A percentile compares a stretch with the other conserved stretches of the same genome.
phyloP scores from a whole-genome alignment of 2,329 filamentous ascomycete genomes.

The Fusarium xyrophilum region DNA sequence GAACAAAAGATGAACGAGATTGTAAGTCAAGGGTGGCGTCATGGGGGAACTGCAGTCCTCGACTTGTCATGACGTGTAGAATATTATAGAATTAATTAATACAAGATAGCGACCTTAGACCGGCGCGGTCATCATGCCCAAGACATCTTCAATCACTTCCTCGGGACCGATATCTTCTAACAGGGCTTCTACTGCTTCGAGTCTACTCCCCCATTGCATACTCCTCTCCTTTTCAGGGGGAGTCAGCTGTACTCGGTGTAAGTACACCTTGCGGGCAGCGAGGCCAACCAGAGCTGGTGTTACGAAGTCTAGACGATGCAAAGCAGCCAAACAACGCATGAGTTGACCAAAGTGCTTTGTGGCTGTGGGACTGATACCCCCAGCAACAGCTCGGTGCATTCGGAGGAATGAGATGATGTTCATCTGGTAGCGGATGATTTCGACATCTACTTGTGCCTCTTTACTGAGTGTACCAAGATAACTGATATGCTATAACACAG shows the following conservation, averaged over 20 bases:
- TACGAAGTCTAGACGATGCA: conserved; percentile 81
- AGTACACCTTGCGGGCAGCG: conserved; percentile 85
- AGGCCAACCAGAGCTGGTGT: conserved; percentile 84
- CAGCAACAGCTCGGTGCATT: conserved; percentile 82
- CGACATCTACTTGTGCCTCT: conserved; percentile 71
- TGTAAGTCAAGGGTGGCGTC: conserved; percentile 25
- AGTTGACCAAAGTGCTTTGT: conserved; percentile 79
- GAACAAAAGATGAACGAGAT: conserved; percentile 28
- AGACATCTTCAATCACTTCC: conserved; percentile 69
- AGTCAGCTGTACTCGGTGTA: conserved; percentile 80
- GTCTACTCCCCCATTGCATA: conserved; percentile 89
- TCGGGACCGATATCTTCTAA: conserved; percentile 68
- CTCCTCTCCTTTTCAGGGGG: conserved; percentile 78
- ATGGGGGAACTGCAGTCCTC: conserved; percentile 30
- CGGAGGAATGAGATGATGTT: conserved; percentile 88
- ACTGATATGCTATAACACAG: conserved; percentile 59
- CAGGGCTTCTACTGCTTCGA: conserved; percentile 70
- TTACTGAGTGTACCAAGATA: conserved; percentile 65
- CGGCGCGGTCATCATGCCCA: conserved; percentile 64
- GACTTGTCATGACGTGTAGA: conserved; percentile 35
- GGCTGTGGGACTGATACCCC: conserved; percentile 78
- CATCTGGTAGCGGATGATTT: conserved; percentile 83
- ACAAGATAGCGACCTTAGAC: conserved; percentile 39
- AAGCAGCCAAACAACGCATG: conserved; percentile 74
- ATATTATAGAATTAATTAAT: conserved; percentile 43